Percentiles rank a stretch among this genome's conserved stretches.
These are phyloP conservation scores for Asterophora parasitica DNA, from an alignment of 768 basidiomycete species.

Conservation along the genomic window DNA sequence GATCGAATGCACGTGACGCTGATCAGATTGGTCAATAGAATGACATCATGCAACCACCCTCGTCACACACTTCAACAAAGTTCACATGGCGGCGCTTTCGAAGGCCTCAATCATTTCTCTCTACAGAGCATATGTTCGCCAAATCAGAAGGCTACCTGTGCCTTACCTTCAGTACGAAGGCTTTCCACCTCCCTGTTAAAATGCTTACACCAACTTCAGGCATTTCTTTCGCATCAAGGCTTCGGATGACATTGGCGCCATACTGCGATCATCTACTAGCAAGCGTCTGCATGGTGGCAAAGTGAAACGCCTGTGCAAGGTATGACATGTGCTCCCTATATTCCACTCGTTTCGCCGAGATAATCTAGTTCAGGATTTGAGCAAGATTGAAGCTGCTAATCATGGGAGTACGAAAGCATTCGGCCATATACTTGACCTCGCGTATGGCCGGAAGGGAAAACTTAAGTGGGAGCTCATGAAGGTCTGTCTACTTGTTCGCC, in stretches of 20 bases:
- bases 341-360: neutral
- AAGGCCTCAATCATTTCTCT: slow-evolving; percentile 22
- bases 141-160: slow-evolving; percentile 37
- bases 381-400: slow-evolving; percentile 51
- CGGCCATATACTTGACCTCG: slow-evolving; percentile 54
- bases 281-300: slow-evolving; percentile 31
- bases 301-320: slow-evolving; percentile 49
- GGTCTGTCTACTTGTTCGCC: slow-evolving; percentile 33
- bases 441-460: slow-evolving; percentile 74
- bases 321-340: slow-evolving; percentile 16
- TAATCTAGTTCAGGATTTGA: slow-evolving; percentile 40
- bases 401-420: slow-evolving; percentile 45
- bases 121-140: slow-evolving; percentile 39
- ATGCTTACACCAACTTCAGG: slow-evolving; percentile 29
- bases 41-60: no score
- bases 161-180: slow-evolving; percentile 37
- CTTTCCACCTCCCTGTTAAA: neutral
- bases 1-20: neutral
- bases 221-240: slow-evolving; percentile 61
- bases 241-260: slow-evolving; percentile 50
- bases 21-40: neutral
- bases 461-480: slow-evolving; percentile 64
- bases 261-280: slow-evolving; percentile 33
- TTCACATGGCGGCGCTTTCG: neutral
- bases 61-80: neutral